A percentile compares a stretch with the other conserved stretches of the same genome.
Evolutionary conservation across 139 green algal species (phyloP).

Genomic region (Penium margaritaceum): DNA sequence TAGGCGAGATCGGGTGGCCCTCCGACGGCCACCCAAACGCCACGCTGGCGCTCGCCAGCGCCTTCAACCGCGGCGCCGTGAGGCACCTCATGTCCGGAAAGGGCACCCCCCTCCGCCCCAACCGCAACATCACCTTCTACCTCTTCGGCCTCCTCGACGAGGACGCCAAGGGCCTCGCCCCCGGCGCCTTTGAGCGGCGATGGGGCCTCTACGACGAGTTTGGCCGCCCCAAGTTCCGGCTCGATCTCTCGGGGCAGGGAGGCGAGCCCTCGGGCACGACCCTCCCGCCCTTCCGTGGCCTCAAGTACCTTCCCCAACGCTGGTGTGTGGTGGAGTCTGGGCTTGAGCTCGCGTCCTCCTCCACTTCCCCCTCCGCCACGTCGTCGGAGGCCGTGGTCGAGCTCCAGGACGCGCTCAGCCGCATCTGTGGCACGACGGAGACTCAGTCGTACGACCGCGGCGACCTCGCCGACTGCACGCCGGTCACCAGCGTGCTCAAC

Average conservation of each 20-base stretch:
- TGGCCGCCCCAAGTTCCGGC: slow-evolving; percentile 14
- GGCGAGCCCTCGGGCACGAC: not conserved
- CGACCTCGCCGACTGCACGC: slow-evolving; percentile 16
- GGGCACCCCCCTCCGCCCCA: slow-evolving; percentile 13
- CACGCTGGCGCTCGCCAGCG: not conserved
- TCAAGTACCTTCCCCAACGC: not conserved
- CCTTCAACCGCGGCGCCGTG: slow-evolving; percentile 14
- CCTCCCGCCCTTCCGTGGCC: not conserved
- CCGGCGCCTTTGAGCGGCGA: slow-evolving; percentile 21
- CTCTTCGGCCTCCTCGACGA: slow-evolving; percentile 32
- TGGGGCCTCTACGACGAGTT: slow-evolving; percentile 24
- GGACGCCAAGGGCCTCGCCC: slow-evolving; percentile 12
- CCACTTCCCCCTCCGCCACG: not conserved
- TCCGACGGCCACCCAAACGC: slow-evolving; percentile 14
- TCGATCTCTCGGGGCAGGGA: slow-evolving; percentile 11
- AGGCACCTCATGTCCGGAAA: not conserved
- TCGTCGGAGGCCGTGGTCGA: not conserved
- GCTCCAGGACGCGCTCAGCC: not conserved
- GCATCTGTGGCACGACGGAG: not conserved
- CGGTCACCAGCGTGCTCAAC: not conserved
- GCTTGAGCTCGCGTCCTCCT: too few species aligned
- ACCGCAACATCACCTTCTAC: slow-evolving; percentile 10
- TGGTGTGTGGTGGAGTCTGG: not conserved
- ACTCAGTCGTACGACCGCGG: not conserved
- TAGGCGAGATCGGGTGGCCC: slow-evolving; percentile 17